Percentiles rank a stretch among this genome's conserved stretches.
These are phyloP conservation scores for Lachancea thermotolerans DNA, from an alignment of 805 yeast species.

Conservation along the genomic window DNA sequence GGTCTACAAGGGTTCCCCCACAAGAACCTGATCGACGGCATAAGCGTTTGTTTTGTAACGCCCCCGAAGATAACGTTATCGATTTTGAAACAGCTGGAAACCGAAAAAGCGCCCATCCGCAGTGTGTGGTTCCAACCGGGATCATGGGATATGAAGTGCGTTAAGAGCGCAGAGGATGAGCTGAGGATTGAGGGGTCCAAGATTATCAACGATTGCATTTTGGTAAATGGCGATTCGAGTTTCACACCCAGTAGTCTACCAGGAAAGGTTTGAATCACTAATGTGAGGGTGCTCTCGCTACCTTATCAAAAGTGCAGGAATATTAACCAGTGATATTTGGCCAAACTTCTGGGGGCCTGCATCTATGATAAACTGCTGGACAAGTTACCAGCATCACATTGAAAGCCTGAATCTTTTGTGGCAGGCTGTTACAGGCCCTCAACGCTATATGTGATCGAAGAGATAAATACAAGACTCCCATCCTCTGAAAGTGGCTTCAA, in stretches of 20 bases:
- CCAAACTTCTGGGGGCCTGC: too few species aligned
- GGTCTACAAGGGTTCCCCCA: slow-evolving; percentile 21
- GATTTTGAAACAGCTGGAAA: slow-evolving; percentile 35
- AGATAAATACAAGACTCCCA: too few species aligned
- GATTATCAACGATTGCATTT: slow-evolving; percentile 57
- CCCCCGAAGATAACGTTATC: slow-evolving; percentile 58
- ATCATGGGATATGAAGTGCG: slow-evolving; percentile 48
- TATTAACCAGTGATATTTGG: too few species aligned
- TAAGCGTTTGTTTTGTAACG: slow-evolving; percentile 63
- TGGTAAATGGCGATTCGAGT: slow-evolving; percentile 57
- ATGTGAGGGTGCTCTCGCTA: too few species aligned
- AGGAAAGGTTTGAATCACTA: too few species aligned
- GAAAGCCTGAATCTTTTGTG: too few species aligned
- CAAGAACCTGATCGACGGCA: slow-evolving; percentile 33
- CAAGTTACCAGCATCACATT: too few species aligned
- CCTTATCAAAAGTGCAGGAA: too few species aligned
- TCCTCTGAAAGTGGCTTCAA: too few species aligned
- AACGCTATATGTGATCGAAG: too few species aligned
- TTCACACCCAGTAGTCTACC: slow-evolving; percentile 15
- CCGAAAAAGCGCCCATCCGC: slow-evolving; percentile 27
- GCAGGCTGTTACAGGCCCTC: too few species aligned
- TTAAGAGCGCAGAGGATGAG: slow-evolving; percentile 36
- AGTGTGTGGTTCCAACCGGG: slow-evolving; percentile 86
- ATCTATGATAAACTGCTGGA: too few species aligned
- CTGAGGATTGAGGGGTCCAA: slow-evolving; percentile 32